Conservation (phyloP, 2,329 filamentous ascomycete genomes). For the Phyllosticta citriasiana region DNA sequence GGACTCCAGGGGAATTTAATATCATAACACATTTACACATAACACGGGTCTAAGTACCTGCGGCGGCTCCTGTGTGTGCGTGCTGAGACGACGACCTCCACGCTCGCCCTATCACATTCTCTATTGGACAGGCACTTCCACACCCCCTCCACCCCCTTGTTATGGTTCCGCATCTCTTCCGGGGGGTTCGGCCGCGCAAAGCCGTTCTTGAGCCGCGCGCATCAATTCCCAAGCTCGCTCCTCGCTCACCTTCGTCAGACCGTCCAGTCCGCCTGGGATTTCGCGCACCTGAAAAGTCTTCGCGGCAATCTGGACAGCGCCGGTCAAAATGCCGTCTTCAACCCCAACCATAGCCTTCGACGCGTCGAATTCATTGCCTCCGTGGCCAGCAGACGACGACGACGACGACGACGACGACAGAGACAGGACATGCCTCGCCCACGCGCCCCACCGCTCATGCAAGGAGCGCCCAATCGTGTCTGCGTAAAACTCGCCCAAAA, state of each 20-base stretch:
- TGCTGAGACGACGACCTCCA: too few relatives aligned
- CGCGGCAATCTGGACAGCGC: constrained; percentile 19
- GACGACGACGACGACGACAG: background rate
- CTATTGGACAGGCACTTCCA: background rate
- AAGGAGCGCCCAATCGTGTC: constrained; percentile 20
- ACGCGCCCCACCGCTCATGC: constrained; percentile 26
- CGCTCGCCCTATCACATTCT: too few relatives aligned
- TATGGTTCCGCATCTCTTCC: background rate
- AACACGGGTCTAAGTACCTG: too few relatives aligned
- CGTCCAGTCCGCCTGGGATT: constrained; percentile 17
- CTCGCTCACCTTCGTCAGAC: constrained; percentile 22
- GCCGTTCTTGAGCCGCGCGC: constrained; percentile 12
- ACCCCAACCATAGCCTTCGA: constrained; percentile 9
- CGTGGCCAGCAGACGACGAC: too few relatives aligned
- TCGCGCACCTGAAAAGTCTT: constrained; percentile 21
- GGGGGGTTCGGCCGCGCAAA: background rate
- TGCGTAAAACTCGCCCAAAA: constrained; percentile 26
- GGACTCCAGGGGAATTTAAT: too few relatives aligned
- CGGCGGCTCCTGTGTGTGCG: too few relatives aligned
- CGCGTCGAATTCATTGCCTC: too few relatives aligned
- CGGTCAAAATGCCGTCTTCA: constrained; percentile 11
- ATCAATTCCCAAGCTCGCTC: constrained; percentile 23
- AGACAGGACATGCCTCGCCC: constrained; percentile 21
- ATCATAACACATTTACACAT: too few relatives aligned
- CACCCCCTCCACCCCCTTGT: background rate